Evolutionary conservation across 1,284 basidiomycete species (phyloP), one percentile per base, ranked within the genome.

Genomic region (Paramarasmius palmivorus): DNA sequence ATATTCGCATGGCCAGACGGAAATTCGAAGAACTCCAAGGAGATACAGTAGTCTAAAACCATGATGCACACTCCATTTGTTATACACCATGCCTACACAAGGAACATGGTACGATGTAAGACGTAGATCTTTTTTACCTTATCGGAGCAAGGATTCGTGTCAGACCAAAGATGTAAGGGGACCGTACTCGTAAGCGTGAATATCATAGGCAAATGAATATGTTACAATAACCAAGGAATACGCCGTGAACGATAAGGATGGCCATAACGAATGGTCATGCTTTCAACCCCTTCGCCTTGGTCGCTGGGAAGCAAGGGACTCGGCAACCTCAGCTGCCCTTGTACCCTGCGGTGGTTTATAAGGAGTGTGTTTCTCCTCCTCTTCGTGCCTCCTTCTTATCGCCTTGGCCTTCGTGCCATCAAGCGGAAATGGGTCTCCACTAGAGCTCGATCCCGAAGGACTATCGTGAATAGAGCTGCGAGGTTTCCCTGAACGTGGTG

Each of bases 21-120:
- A 93, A 93, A 66, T 95, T 95, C 57, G 92, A 92, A 63, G 86
- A 90, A 61, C 75, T 92, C 23, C 90, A 92, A 67, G 84, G 81
- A 9, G 85, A 88, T 62, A 83, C 78, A 59, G 68, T 83, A 39
- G 55, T 68, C 54, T 68, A 68, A 15, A 72, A 61, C 63, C 55
- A 40, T 22, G 12, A 32, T 32, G 29, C 29, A 6, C 7, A 12
- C 29, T 32, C 29, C 29, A 32, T 32, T 32, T 32, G 7, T 6
- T 32, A 12, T 32, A 32, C 12, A 32, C 29, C 29, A 32, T 32
- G n/a, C n/a, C n/a, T n/a, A n/a, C n/a, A n/a, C n/a, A n/a, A n/a
- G n/a, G n/a, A n/a, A n/a, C n/a, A n/a, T n/a, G n/a, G n/a, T n/a
- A n/a, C n/a, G n/a, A n/a, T n/a, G n/a, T n/a, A n/a, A n/a, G n/a